Base-by-base conservation (phyloP, 1,284 basidiomycete genomes). In the Heliocybe sulcata region DNA sequence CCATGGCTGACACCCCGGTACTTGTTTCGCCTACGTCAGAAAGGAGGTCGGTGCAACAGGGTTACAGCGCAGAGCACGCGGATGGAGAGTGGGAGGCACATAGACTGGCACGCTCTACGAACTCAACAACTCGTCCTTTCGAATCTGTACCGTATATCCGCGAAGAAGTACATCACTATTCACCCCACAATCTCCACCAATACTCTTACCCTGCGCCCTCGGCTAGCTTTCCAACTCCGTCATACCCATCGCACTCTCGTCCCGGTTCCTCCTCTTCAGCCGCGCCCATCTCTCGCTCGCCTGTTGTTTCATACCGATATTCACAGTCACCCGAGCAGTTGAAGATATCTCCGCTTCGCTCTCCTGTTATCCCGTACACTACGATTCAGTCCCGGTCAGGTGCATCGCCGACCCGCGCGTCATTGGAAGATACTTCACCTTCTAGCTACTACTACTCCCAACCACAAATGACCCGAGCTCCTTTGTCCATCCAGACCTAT, bases 261-360 rank as follows among this genome's bases (percentile, higher is more conserved):
- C 31, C n/a, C 26, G 42, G 48, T 6, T 33, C 54, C 29, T 51
- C 54, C 22, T 29, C 54, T 6, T 51, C 54, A n/a, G 25, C 45
- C 14, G 20, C 25, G 19, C 53, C 49, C 3, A 35, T 4, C 8
- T 26, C 22, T 16, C 47, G 22, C n/a, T 49, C 47, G 11, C 47
- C 47, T 22, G 23, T 26, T 4, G 12, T 25, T 8, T 49, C 47
- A n/a, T 49, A 23, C n/a, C 47, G 27, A 25, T 49, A 26, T 26
- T 49, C 47, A 29, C 47, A 29, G 23, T 49, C 47, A 6, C 47
- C 47, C 12, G 47, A 49, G 47, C 23, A 49, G 14, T n/a, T 42
- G 38, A 49, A 22, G n/a, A 42, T 52, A 52, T 38, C 51, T 19
- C 51, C 35, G 26, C 33, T 23, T 35, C 51, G 33, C 8, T 38